Conservation (phyloP, 2,329 filamentous ascomycete species). For the Pseudogymnoascus sp. region DNA sequence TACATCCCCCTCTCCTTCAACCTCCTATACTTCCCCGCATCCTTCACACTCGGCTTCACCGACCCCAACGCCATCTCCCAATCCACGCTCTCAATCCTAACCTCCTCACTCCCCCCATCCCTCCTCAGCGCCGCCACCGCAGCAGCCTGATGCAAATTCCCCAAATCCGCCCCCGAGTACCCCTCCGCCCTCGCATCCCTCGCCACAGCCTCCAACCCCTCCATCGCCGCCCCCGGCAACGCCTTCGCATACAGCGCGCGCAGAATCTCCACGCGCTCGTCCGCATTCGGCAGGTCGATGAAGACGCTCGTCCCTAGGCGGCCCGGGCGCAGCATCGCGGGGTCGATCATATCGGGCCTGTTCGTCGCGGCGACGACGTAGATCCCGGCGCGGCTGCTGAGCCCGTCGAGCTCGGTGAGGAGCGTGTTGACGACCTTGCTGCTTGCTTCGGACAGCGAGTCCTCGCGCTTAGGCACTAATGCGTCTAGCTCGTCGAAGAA, state of each 20-base stretch:
- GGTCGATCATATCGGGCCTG: constrained; percentile 90
- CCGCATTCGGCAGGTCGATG: constrained; percentile 71
- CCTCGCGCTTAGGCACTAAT: constrained; percentile 75
- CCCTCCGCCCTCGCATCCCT: constrained; percentile 58
- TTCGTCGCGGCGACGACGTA: constrained; percentile 96
- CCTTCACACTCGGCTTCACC: constrained; percentile 29
- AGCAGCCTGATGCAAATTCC: constrained; percentile 38
- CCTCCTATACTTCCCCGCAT: constrained; percentile 27
- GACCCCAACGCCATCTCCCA: constrained; percentile 28
- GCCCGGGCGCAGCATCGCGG: constrained; percentile 86
- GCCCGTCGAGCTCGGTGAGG: constrained; percentile 86
- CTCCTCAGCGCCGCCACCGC: constrained; percentile 28
- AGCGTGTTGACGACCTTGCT: constrained; percentile 90
- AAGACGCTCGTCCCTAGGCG: constrained; percentile 83
- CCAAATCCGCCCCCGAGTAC: constrained; percentile 64
- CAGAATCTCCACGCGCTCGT: constrained; percentile 80
- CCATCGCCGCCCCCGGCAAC: constrained; percentile 42
- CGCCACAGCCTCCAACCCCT: constrained; percentile 57
- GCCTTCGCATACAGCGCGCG: constrained; percentile 52
- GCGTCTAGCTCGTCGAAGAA: constrained; percentile 99
- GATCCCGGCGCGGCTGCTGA: constrained; percentile 71
- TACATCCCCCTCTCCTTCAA: constrained; percentile 30
- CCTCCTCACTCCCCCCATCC: constrained; percentile 17
- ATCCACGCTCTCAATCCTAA: constrained; percentile 23
- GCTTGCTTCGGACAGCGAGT: constrained; percentile 69